Conservation (phyloP, 129 eudicot species). For the Mikania micrantha region DNA sequence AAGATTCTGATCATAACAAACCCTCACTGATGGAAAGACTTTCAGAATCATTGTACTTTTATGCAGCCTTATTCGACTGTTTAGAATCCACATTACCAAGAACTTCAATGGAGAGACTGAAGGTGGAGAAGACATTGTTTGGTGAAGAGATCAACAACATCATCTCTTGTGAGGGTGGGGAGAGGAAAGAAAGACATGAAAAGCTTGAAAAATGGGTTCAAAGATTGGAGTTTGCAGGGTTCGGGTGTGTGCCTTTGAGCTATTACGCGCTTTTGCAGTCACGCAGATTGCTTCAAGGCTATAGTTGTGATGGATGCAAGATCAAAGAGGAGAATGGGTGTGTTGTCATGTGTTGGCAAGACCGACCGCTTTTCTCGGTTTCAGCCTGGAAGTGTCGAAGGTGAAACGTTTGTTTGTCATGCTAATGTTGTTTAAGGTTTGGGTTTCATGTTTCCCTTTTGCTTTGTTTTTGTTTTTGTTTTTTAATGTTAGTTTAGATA, state of each 20-base stretch:
- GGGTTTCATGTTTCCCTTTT: too few species aligned
- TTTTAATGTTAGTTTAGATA: slow-evolving; percentile 2
- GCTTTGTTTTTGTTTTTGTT: neutral
- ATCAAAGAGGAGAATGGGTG: slow-evolving; percentile 92
- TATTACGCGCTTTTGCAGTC: slow-evolving; percentile 84
- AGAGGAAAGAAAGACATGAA: slow-evolving; percentile 84
- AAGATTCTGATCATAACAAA: slow-evolving; percentile 81
- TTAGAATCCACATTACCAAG: slow-evolving; percentile 78
- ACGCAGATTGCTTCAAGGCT: slow-evolving; percentile 66
- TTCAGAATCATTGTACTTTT: slow-evolving; percentile 74
- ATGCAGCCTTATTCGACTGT: slow-evolving; percentile 90
- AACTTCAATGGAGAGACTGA: slow-evolving; percentile 66
- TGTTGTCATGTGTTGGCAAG: slow-evolving; percentile 94
- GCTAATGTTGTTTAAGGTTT: slow-evolving; percentile 1
- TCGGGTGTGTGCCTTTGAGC: slow-evolving; percentile 70
- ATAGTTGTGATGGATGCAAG: slow-evolving; percentile 73
- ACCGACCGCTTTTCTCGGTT: slow-evolving; percentile 73
- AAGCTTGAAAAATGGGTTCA: slow-evolving; percentile 87
- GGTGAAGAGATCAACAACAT: slow-evolving; percentile 94
- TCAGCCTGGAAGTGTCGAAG: slow-evolving; percentile 91
- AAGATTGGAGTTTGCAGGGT: slow-evolving; percentile 68
- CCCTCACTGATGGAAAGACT: slow-evolving; percentile 66
- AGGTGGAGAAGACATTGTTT: slow-evolving; percentile 76
- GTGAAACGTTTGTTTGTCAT: slow-evolving; percentile 23
- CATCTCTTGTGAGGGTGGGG: slow-evolving; percentile 77